Percentiles rank a stretch among this genome's conserved stretches.
phyloP scores from a whole-genome alignment of 345 rosid genomes.

The Salix dunnii region DNA sequence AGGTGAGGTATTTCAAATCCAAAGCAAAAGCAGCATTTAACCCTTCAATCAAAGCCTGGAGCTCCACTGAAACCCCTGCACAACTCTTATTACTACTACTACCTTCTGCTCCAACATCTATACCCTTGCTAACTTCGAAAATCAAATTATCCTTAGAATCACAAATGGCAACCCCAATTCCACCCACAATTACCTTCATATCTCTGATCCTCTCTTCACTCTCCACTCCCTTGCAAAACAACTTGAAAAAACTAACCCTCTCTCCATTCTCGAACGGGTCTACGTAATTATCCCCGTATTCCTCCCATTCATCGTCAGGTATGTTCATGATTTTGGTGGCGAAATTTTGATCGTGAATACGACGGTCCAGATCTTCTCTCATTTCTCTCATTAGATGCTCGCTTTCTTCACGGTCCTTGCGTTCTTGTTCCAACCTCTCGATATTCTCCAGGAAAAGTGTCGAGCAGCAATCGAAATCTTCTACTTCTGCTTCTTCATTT shows the following conservation, averaged over 20 bases:
- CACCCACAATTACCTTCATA: conserved; percentile 19
- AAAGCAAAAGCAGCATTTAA: conserved; percentile 52
- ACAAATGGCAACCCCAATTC: conserved; percentile 34
- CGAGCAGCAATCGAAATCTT: conserved; percentile 28
- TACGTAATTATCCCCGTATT: conserved; percentile 44
- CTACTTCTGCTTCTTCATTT: conserved; percentile 2
- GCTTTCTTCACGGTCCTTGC: conserved; percentile 38
- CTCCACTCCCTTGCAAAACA: conserved; percentile 33
- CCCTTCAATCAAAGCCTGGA: conserved; percentile 58
- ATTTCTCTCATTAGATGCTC: conserved; percentile 26
- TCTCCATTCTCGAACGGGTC: conserved; percentile 35
- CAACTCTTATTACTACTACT: conserved; percentile 17
- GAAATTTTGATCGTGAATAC: conserved; percentile 58
- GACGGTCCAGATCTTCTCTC: conserved; percentile 49
- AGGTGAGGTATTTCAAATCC: conserved; percentile 48
- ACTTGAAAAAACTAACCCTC: conserved; percentile 12
- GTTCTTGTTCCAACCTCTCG: conserved; percentile 40
- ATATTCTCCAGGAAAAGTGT: conserved; percentile 44
- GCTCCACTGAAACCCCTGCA: conserved; percentile 25
- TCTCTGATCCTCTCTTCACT: conserved; percentile 32
- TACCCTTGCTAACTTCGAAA: conserved; percentile 25
- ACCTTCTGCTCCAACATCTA: conserved; percentile 15
- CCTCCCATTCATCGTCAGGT: conserved; percentile 51
- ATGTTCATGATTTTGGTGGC: conserved; percentile 47
- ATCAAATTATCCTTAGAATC: conserved; percentile 31